Evolutionary conservation across 805 yeast species (phyloP).

Genomic region (Priceomyces haplophilus): DNA sequence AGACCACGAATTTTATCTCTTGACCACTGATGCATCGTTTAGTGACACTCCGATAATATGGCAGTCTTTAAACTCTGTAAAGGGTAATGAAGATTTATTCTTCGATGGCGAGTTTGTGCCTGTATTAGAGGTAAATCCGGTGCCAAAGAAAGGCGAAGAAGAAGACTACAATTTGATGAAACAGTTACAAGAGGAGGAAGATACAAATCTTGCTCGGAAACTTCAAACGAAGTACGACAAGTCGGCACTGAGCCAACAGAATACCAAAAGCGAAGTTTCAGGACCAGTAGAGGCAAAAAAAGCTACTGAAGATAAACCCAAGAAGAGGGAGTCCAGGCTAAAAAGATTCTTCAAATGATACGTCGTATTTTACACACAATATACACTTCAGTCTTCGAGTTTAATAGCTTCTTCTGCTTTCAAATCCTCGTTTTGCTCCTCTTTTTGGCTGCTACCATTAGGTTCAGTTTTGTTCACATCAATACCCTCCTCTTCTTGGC

Average conservation of each 20-base stretch:
- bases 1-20: constrained; percentile 49
- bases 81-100: constrained; percentile 68
- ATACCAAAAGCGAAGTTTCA: constrained; percentile 1
- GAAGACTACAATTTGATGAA: constrained; percentile 37
- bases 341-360: background rate
- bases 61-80: constrained; percentile 69
- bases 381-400: background rate
- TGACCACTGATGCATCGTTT: constrained; percentile 77
- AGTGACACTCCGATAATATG: constrained; percentile 57
- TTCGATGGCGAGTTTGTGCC: constrained; percentile 65
- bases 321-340: background rate
- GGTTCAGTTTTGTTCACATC: background rate
- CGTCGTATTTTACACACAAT: constrained; percentile 22
- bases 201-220: constrained; percentile 45
- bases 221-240: constrained; percentile 34
- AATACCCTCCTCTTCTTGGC: constrained; percentile 30
- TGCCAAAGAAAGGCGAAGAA: constrained; percentile 13
- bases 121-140: constrained; percentile 22
- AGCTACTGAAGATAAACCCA: constrained; percentile 1
- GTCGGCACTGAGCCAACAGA: constrained; percentile 1
- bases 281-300: background rate
- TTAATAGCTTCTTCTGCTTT: constrained; percentile 3
- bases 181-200: constrained; percentile 58
- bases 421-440: background rate
- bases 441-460: background rate